Conservation (phyloP, 106 monocot species). For the Apostasia shenzhenica region DNA sequence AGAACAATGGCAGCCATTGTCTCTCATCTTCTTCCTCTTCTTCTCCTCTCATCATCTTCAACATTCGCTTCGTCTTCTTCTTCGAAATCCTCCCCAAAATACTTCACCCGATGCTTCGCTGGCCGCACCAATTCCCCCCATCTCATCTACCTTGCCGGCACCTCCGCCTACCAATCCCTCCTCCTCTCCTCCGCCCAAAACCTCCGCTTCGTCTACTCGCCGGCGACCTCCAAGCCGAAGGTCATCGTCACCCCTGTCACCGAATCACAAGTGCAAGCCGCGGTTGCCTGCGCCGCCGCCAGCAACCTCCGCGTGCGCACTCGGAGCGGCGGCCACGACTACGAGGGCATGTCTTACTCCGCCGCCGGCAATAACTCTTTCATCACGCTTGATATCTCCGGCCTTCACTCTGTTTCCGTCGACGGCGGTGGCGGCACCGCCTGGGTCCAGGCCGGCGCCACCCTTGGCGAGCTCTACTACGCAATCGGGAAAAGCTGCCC, state of each 20-base stretch:
- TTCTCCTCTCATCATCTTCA: too few species aligned
- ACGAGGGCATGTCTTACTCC: slow-evolving; percentile 51
- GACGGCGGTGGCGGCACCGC: slow-evolving; percentile 16
- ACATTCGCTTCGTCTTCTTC: neutral
- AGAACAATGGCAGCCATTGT: too few species aligned
- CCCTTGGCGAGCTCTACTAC: slow-evolving; percentile 47
- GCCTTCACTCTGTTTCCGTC: slow-evolving; percentile 22
- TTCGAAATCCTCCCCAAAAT: neutral
- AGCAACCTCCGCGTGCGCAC: slow-evolving; percentile 19
- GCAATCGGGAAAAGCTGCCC: slow-evolving; percentile 3
- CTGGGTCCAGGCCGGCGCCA: slow-evolving; percentile 55
- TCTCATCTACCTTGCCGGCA: slow-evolving; percentile 17
- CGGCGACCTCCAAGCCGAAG: slow-evolving; percentile 17
- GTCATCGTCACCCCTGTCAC: slow-evolving; percentile 26
- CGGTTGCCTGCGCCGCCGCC: slow-evolving; percentile 20
- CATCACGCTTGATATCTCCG: slow-evolving; percentile 28
- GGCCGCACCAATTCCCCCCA: neutral
- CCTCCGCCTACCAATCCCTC: slow-evolving; percentile 20
- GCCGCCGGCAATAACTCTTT: neutral
- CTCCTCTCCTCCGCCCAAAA: slow-evolving; percentile 38
- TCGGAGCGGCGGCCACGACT: slow-evolving; percentile 68
- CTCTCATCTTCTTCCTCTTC: neutral
- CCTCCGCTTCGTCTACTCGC: slow-evolving; percentile 22
- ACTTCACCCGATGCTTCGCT: slow-evolving; percentile 12
- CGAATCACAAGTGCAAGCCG: slow-evolving; percentile 26